phyloP scores from a whole-genome alignment of 2,329 filamentous ascomycete species.

The Ophiostoma triangulosporum region DNA sequence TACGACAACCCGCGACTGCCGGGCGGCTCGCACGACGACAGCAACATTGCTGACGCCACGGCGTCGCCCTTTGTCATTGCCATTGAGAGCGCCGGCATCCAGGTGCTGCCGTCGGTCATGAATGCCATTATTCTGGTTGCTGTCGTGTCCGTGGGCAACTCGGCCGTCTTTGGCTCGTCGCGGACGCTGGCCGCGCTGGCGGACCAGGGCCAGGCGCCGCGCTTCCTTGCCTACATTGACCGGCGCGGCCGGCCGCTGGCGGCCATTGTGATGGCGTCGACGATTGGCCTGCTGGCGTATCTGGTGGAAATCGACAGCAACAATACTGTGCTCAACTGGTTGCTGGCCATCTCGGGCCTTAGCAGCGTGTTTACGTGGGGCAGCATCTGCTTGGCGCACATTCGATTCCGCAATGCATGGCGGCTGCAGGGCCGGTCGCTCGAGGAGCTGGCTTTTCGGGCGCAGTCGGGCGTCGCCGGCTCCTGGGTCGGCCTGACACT shows the following conservation, averaged over 20 bases:
- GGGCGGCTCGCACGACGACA: slow-evolving; percentile 26
- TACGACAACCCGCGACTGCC: slow-evolving; percentile 55
- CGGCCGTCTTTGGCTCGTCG: slow-evolving; percentile 80
- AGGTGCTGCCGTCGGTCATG: slow-evolving; percentile 74
- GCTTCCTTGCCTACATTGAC: slow-evolving; percentile 67
- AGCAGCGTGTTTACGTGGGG: slow-evolving; percentile 69
- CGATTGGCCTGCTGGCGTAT: slow-evolving; percentile 62
- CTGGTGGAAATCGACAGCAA: slow-evolving; percentile 52
- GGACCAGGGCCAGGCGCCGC: slow-evolving; percentile 73
- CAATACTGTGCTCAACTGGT: slow-evolving; percentile 60
- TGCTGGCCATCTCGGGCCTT: slow-evolving; percentile 60
- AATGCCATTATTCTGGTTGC: slow-evolving; percentile 90
- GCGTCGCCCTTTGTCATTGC: slow-evolving; percentile 91
- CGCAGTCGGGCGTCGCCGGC: slow-evolving; percentile 64
- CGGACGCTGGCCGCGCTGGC: slow-evolving; percentile 81
- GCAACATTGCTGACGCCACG: slow-evolving; percentile 48
- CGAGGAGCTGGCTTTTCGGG: slow-evolving; percentile 66
- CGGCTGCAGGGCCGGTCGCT: slow-evolving; percentile 52
- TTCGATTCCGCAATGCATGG: slow-evolving; percentile 83
- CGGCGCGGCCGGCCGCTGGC: slow-evolving; percentile 66
- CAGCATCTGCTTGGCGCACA: slow-evolving; percentile 80
- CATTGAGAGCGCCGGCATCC: slow-evolving; percentile 71
- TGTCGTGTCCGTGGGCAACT: slow-evolving; percentile 83
- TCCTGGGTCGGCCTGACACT: slow-evolving; percentile 69
- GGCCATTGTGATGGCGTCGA: slow-evolving; percentile 54